phyloP scores from a whole-genome alignment of 1,284 basidiomycete species.

The Schizophyllum commune region DNA sequence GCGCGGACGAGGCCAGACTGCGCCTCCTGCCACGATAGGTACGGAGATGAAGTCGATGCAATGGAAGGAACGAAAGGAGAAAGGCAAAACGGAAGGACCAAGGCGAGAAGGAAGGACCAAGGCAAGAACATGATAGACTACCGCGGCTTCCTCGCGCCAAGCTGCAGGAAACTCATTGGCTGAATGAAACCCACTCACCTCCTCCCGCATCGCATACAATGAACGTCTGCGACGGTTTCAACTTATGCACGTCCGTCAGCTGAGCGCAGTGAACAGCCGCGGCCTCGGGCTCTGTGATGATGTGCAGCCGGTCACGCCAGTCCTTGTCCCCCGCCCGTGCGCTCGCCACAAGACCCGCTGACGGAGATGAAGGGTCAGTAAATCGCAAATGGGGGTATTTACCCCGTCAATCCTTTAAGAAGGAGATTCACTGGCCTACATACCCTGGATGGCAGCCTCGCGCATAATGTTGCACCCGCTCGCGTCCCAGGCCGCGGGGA shows the following conservation, averaged over 20 bases:
- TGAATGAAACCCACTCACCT: constrained; percentile 33
- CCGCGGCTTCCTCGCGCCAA: no score
- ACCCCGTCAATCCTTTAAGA: no score
- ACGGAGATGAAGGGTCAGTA: not conserved
- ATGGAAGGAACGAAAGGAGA: no score
- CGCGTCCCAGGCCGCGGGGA: constrained; percentile 82
- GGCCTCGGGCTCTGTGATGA: constrained; percentile 83
- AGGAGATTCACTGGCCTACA: no score
- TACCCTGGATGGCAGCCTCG: constrained; percentile 58
- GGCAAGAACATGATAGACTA: constrained; percentile 14
- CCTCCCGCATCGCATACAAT: constrained; percentile 75
- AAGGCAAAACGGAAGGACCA: not conserved
- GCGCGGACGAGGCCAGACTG: no score
- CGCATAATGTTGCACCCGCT: constrained; percentile 76
- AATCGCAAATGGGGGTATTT: not conserved
- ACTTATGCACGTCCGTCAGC: constrained; percentile 66
- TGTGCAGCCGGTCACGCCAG: constrained; percentile 71
- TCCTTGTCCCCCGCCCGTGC: constrained; percentile 58
- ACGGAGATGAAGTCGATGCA: no score
- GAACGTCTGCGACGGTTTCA: constrained; percentile 72
- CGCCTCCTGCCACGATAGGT: no score
- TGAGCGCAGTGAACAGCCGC: constrained; percentile 79
- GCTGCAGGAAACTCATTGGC: not conserved
- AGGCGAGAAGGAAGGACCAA: constrained; percentile 26
- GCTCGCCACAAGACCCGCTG: constrained; percentile 20